Evolutionary conservation across 2,329 filamentous ascomycete species (phyloP), one percentile per base, ranked within the genome.

Genomic region (Volutella citrinella): DNA sequence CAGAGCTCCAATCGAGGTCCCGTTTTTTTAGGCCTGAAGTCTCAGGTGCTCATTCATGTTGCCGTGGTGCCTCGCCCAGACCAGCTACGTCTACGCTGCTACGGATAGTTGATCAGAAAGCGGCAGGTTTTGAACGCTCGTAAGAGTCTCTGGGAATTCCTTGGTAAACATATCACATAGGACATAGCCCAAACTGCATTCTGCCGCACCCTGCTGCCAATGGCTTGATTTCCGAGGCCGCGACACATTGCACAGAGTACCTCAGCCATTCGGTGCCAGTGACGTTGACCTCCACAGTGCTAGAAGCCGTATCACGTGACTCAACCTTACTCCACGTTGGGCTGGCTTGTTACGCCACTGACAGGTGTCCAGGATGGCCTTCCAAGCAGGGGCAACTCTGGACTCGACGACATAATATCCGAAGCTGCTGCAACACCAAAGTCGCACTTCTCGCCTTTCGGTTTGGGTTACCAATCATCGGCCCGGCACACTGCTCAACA

Each of bases 21-120:
- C 34, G 32, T 37, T 27, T 35, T 36, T 55, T 50, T 43, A 38
- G 44, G 58, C 57, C 58, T 60, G 55, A 61, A 54, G 50, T 58
- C 48, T 61, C 52, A 60, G 55, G 58, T 56, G 51, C 42, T 36
- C 40, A 49, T 24, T 30, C 29, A 22, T 21, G 24, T 16, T 11
- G 22, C 14, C 21, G 15, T n/a, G 19, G 19, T 17, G 12, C 22
- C 19, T 19, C 25, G 18, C 22, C 26, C 21, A 14, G 21, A 17
- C n/a, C 19, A 31, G 27, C 19, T n/a, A n/a, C n/a, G n/a, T n/a
- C n/a, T n/a, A n/a, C n/a, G n/a, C n/a, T n/a, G n/a, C n/a, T n/a
- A n/a, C n/a, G n/a, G n/a, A n/a, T n/a, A n/a, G n/a, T n/a, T n/a
- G n/a, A n/a, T n/a, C n/a, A n/a, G n/a, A n/a, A n/a, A n/a, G n/a